Evolutionary conservation across 495 filamentous ascomycete species (phyloP).

Genomic region (Podospora conica): DNA sequence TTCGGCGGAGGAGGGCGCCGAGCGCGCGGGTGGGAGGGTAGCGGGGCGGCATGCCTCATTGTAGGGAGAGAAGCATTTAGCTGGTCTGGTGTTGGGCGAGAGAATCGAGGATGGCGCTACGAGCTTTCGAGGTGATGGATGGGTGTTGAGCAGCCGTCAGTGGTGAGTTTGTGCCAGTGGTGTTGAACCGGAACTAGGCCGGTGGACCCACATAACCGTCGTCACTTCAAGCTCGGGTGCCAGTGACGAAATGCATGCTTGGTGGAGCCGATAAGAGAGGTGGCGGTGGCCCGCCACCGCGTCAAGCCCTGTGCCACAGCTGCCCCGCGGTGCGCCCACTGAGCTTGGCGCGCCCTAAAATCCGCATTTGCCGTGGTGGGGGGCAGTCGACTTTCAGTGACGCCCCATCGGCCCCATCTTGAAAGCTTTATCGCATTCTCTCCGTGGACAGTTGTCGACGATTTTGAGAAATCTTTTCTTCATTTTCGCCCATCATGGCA

Average conservation of each 20-base stretch:
- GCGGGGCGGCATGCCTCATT: conserved; percentile 51
- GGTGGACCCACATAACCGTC: neutral
- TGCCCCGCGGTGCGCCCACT: conserved; percentile 12
- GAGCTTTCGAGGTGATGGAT: conserved; percentile 3
- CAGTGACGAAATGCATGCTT: conserved; percentile 21
- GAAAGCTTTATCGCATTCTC: neutral
- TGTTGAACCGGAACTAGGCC: neutral
- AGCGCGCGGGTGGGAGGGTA: conserved; percentile 15
- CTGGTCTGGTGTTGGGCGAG: neutral
- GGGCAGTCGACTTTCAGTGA: neutral
- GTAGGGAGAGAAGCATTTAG: neutral
- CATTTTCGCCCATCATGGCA: conserved; percentile 31
- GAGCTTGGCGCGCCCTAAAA: neutral
- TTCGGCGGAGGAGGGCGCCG: conserved; percentile 21
- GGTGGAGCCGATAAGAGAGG: neutral
- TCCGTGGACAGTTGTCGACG: neutral
- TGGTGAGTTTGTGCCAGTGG: too few relatives aligned
- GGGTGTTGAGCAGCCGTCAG: too few relatives aligned
- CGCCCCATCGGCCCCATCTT: neutral
- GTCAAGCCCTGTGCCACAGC: conserved; percentile 7
- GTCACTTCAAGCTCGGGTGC: neutral
- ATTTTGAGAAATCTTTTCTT: neutral
- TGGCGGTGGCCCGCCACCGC: neutral
- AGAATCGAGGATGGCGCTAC: too few relatives aligned
- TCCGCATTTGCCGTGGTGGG: neutral